Base-by-base conservation (phyloP, 257 asterid genomes). In the Asclepias syriaca region DNA sequence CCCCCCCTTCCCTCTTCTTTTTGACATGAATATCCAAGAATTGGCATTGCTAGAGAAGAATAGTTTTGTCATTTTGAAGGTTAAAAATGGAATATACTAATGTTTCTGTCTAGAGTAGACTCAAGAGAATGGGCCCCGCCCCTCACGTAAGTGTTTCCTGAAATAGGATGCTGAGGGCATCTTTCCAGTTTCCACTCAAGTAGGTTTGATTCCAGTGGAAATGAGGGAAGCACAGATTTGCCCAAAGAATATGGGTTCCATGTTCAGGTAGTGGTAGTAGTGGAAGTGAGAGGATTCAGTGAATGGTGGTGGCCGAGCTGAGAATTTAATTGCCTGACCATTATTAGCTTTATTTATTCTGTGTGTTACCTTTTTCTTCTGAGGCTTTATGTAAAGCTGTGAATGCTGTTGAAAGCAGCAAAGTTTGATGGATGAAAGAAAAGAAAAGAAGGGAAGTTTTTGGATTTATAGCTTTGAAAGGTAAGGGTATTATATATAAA, bases 281-380 rank as follows among this genome's bases (percentile, higher is more conserved):
- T 34, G 39, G 39, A 34, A 1, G 48, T 8, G 48, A 50, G 48
- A 50, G 72, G 66, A 61, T 34, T 8, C 40, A 65, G 32, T 50
- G 50, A 49, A 49, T n/a, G 13, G 48, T 70, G 18, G 60, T 57
- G 56, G 56, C 74, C 3, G 59, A 13, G 45, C 6, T 18, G 8
- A 22, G 69, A 70, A 55, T 70, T 46, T 55, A 40, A 68, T 24
- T 54, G 59, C 66, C n/a, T 34, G 39, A 3, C 39, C 39, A 34
- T 34, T 1, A 2, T 67, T 69, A 58, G 79, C 82, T 83, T 43
- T 43, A 43, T 43, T 80, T 80, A 77, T 83, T 74, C 77, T 72
- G n/a, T 48, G n/a, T 48, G 40, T 77, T 46, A 78, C 74, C 48
- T 43, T 43, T 43, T 43, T 13, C 27, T 0, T 67, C 19, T 55